phyloP scores from a whole-genome alignment of 805 yeast genomes.

The Grigorovia yakushimaensis region DNA sequence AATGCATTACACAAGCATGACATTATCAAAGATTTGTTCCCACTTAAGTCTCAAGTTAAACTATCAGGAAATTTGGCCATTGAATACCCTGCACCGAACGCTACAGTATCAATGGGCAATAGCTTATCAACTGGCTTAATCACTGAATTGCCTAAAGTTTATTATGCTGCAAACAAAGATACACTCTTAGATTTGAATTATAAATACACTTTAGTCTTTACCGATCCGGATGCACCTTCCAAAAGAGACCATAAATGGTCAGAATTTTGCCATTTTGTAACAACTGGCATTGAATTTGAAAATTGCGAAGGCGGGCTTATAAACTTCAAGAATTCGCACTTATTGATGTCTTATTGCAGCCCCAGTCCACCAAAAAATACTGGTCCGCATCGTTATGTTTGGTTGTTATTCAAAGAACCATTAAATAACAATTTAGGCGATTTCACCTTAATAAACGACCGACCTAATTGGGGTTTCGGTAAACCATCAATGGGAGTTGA shows the following conservation, averaged over 20 bases:
- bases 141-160: constrained; percentile 54
- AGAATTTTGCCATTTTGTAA: constrained; percentile 71
- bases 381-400: constrained; percentile 81
- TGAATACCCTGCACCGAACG: constrained; percentile 17
- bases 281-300: constrained; percentile 33
- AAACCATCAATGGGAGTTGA: constrained; percentile 67
- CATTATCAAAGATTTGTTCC: constrained; percentile 22
- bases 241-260: constrained; percentile 78
- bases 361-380: constrained; percentile 89
- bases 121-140: constrained; percentile 53
- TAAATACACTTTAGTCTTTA: constrained; percentile 61
- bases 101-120: constrained; percentile 65
- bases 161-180: constrained; percentile 42
- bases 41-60: constrained; percentile 10
- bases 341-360: constrained; percentile 53
- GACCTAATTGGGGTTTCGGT: constrained; percentile 70
- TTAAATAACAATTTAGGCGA: constrained; percentile 12
- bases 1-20: constrained; percentile 22
- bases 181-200: constrained; percentile 26
- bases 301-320: constrained; percentile 6
- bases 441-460: constrained; percentile 17
- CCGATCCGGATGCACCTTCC: constrained; percentile 94
- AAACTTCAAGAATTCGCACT: constrained; percentile 32
- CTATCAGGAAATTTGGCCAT: constrained; percentile 5
- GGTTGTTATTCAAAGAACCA: constrained; percentile 61